Base-by-base conservation (phyloP, 2,329 filamentous ascomycete genomes). In the Xylaria sp. region DNA sequence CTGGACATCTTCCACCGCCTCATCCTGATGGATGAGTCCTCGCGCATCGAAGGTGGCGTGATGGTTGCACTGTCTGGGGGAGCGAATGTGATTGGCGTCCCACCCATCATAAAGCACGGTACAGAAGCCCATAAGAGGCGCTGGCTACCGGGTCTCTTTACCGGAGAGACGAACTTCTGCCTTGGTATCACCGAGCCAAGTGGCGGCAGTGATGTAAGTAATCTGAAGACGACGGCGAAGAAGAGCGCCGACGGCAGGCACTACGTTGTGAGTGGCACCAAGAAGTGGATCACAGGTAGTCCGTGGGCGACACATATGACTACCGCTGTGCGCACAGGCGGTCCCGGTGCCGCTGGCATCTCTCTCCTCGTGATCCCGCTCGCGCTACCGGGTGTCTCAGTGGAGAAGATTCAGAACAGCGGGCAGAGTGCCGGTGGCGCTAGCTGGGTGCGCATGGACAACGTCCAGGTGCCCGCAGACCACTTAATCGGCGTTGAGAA, bases 271-370 rank as follows among this genome's bases (percentile, higher is more conserved):
- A 89, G 88, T 63, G 89, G 89, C 0, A 84, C 84, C 46, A 91
- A 91, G 81, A 89, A 90, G 76, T 89, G 88, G 87, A 91, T 91
- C 72, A 91, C 89, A 1, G 88, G 88, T 46, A 86, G 83, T 37
- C 84, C 86, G 9, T 89, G 84, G 83, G 87, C 89, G n/a, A 84
- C 88, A 64, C 88, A 88, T 76, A 85, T 87, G 75, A 89, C 88
- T 2, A 88, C 89, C 28, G 89, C 88, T 5, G 88, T 89, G 10
- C 83, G 88, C 15, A 90, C 88, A 0, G 87, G 87, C 13, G 85
- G 84, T 0, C 77, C 83, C 2, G 88, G 87, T 7, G 80, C 81
- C 63, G 73, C 74, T 12, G 88, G 88, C 6, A 83, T 90, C 55
- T 88, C 86, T 5, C 80, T 89, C 2, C 78, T 90, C 2, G 84